Evolutionary conservation across 371 early-diverging fungal species (phyloP), one percentile per base, ranked within the genome.

Genomic region (Thermomucor indicae-seudaticae): DNA sequence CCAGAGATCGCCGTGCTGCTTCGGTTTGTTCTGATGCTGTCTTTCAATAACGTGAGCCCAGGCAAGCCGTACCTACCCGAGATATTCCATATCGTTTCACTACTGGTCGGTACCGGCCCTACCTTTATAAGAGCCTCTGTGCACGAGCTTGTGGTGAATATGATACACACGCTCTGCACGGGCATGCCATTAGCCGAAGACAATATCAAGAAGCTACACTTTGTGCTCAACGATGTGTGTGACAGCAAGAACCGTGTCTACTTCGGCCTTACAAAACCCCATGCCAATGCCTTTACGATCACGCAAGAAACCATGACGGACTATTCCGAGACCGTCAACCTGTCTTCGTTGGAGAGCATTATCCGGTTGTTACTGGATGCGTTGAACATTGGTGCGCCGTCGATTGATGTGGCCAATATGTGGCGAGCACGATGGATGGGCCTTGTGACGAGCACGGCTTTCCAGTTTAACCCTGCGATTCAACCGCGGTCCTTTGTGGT

Each of bases 381-480:
- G 3, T 75, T 93, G 65, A 80, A 77, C 25, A 81, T 76, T 51
- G 89, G 92, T 8, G 88, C 91, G 0, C 83, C 84, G 6, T 79
- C 83, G 6, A 67, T 71, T 47, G 84, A 86, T 49, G 79, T 85
- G 24, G 83, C 85, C 7, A 88, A 88, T 54, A 78, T 78, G 34
- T 91, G 93, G 86, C 84, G 92, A 41, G 85, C 93, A 2, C 81
- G 93, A 28, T 95, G 94, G 94, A 89, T 93, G 80, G 80, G 90
- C 3, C 67, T 96, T 37, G 88, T 92, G n/a, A 83, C 93, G 1
- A 88, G 90, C 37, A 89, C 90, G 12, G 92, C 96, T 0, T 96
- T 96, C 79, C 90, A 91, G 55, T 88, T 88, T 65, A 93, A 94
- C 59, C 92, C 90, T 3, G 91, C 92, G 0, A 81, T 93, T 20